These are phyloP conservation scores for Penicillium thymicola DNA, from an alignment of 2,329 filamentous ascomycete species.

Conservation along the genomic window DNA sequence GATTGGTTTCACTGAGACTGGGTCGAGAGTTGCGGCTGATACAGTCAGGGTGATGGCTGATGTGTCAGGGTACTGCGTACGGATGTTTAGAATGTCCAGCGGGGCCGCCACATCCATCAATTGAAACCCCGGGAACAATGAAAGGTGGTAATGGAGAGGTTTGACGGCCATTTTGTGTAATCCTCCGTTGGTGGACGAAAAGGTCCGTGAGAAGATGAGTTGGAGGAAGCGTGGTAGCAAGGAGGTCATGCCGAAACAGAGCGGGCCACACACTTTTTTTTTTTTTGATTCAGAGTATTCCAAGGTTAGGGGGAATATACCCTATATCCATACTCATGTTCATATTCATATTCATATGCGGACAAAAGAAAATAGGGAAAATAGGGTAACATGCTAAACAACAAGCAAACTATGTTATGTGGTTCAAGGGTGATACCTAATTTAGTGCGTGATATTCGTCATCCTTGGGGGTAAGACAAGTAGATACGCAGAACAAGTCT, in stretches of 20 bases:
- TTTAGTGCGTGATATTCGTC: not conserved
- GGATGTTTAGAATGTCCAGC: slow-evolving; percentile 11
- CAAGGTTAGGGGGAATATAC: not conserved
- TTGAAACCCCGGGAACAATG: slow-evolving; percentile 9
- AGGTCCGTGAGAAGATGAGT: not conserved
- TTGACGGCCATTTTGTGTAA: slow-evolving; percentile 2
- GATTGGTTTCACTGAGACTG: slow-evolving; percentile 9
- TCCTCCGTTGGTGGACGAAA: not conserved
- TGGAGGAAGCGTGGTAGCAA: not conserved
- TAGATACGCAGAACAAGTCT: not conserved
- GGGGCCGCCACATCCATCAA: slow-evolving; percentile 3
- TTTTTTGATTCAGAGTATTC: not conserved
- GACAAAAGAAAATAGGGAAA: not conserved
- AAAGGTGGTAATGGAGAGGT: slow-evolving; percentile 9
- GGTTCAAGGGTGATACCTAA: not conserved
- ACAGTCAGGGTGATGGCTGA: slow-evolving; percentile 5
- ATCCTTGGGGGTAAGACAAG: not conserved
- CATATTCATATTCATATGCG: not conserved
- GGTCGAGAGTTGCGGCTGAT: slow-evolving; percentile 5
- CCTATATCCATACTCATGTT: not conserved
- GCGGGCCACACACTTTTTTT: not conserved
- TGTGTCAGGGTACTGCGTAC: slow-evolving; percentile 2
- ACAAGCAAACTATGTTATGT: not conserved
- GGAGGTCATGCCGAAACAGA: not conserved
- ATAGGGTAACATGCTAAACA: not conserved